Conservation (phyloP, 202 grass and related monocot genomes). For the Elaeis oleifera region DNA sequence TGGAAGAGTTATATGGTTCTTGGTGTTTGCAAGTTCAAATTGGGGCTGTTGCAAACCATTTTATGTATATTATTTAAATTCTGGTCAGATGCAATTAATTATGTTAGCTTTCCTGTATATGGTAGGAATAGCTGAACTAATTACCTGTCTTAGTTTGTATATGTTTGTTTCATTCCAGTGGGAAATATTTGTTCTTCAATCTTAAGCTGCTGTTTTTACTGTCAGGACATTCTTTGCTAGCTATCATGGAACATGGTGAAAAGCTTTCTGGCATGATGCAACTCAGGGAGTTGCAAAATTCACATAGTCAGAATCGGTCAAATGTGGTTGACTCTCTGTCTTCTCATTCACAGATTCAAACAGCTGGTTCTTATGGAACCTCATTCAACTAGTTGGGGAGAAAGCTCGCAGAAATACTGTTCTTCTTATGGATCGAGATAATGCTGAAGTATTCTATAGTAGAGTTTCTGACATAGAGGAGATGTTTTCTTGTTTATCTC, state of each 20-base stretch:
- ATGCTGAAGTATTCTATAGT: constrained; percentile 98
- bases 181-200: no score
- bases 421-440: constrained; percentile 96
- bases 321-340: constrained; percentile 23
- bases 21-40: no score
- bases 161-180: no score
- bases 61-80: no score
- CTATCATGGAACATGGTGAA: constrained; percentile 96
- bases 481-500: constrained; percentile 77
- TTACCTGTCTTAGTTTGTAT: no score
- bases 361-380: constrained; percentile 68
- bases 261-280: constrained; percentile 86
- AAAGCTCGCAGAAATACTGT: constrained; percentile 85
- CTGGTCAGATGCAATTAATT: no score
- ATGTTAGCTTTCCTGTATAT: no score
- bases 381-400: constrained; percentile 96
- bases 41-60: no score
- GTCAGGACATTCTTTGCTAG: constrained; percentile 68
- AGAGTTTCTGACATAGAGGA: constrained; percentile 89
- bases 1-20: no score
- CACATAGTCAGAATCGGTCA: constrained; percentile 52
- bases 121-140: no score
- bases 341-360: constrained; percentile 42
- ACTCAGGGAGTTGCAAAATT: constrained; percentile 83
- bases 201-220: no score